Evolutionary conservation across 2,329 filamentous ascomycete genomes (phyloP), one percentile per base, ranked within the genome.

Genomic region (Diaporthe sp.): DNA sequence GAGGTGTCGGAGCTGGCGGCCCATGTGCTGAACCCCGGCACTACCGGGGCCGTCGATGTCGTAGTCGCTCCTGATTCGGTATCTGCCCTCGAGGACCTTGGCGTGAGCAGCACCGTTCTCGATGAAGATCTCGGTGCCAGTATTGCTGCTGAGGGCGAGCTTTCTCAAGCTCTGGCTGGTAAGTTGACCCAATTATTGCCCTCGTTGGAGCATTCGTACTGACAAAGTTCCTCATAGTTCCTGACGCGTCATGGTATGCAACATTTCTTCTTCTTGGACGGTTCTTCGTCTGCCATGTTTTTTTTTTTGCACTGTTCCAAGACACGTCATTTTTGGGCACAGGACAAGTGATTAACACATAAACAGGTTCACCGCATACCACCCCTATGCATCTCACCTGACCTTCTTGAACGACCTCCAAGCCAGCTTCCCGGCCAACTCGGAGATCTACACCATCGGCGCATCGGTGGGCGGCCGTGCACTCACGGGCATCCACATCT

Each of bases 401-500:
- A 79, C 84, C 37, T 91, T 85, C 77, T 81, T 89, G 39, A 79
- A 80, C 0, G 85, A 88, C 70, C 81, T 91, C 15, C 83, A 85
- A 37, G 81, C 82, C 1, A 77, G 82, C 4, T 86, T 87, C 77
- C 83, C 88, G 4, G 76, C 80, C 5, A 86, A 88, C 75, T 84
- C 88, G 17, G 85, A 88, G 77, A 83, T 89, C 56, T 82, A 89
- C 51, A 82, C 81, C 22, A 81, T 83, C 8, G 88, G 88, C 5
- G 81, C 78, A 9, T 88, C 87, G 9, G 82, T 83, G 30, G 79
- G 87, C 70, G 86, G 86, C 1, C 82, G 86, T 27, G 75, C 81
- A 72, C 93, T 95, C 35, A 89, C 90, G 25, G 93, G 91, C 25
- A 84, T 90, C 56, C 88, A 89, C 78, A 83, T 90, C 73, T 89